Evolutionary conservation across 257 asterid genomes (phyloP), one percentile per base, ranked within the genome.

Genomic region (Galeopsis tetrahit): DNA sequence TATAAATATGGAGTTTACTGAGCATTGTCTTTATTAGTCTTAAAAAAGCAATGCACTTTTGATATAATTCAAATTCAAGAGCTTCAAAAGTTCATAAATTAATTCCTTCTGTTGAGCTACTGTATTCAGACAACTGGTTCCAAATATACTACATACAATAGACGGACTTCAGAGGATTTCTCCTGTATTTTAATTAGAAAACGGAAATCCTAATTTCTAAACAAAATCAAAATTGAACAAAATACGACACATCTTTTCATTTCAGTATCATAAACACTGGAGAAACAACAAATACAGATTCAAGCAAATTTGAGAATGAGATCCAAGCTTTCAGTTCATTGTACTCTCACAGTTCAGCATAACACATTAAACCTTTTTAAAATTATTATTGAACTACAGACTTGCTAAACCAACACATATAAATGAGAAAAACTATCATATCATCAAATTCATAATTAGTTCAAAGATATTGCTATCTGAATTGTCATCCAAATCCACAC

Each of bases 401-500:
- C 43, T 52, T 56, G 43, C 9, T 39, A 8, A 43, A 63, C 65
- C 73, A 10, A 36, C 17, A 34, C 2, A 46, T 38, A 28, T 36
- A 17, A 56, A 68, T 7, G 61, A 56, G 55, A 52, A 32, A 10
- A 32, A 15, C 36, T 28, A 53, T 44, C 42, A 7, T 6, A 44
- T 21, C 68, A 35, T 64, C 62, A 71, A 6, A 46, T 40, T 33
- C 68, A 66, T 3, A 42, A 60, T 3, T 13, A 74, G 71, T 57
- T 9, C 9, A 64, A 38, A 49, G 51, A 13, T 57, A 34, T 58
- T 58, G 6, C 53, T 69, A 63, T 46, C 66, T 5, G 36, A 40
- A 36, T 53, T 53, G 61, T 59, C 77, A 66, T 52, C 55, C 72
- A 56, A 65, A 57, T 66, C 43, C 55, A 62, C 68, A 76, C 13